Conservation (phyloP, 2,329 filamentous ascomycete genomes). For the Apiospora marii region DNA sequence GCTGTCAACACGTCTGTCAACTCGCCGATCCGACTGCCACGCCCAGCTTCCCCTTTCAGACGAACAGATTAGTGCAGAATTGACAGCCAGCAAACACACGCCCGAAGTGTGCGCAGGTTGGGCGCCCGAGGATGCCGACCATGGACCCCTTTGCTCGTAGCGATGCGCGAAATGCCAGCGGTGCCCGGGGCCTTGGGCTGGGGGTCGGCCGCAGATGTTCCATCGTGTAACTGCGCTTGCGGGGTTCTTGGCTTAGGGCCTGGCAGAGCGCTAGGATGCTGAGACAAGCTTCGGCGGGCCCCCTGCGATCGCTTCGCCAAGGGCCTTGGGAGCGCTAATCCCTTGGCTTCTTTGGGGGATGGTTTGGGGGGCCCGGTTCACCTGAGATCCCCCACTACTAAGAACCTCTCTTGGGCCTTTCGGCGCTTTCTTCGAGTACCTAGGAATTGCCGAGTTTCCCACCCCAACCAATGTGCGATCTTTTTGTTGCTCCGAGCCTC, state of each 20-base stretch:
- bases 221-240: slow-evolving; percentile 17
- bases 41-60: background rate
- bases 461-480: background rate
- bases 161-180: background rate
- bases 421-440: background rate
- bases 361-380: background rate
- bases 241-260: slow-evolving; percentile 18
- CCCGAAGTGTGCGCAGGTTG: background rate
- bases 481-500: background rate
- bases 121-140: background rate
- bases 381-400: slow-evolving; percentile 9
- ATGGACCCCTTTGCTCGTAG: background rate
- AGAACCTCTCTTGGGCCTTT: background rate
- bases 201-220: slow-evolving; percentile 1
- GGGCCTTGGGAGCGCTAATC: background rate
- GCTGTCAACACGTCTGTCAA: background rate
- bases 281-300: slow-evolving; percentile 14
- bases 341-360: background rate
- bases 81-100: background rate
- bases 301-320: slow-evolving; percentile 10
- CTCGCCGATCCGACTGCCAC: background rate
- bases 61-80: background rate
- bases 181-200: slow-evolving; percentile 7
- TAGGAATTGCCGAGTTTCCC: background rate
- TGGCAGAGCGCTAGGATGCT: slow-evolving; percentile 14